Percentiles rank a stretch among this genome's conserved stretches.
phyloP scores from a whole-genome alignment of 352 stramenopile genomes.

The Phytophthora hybrid region DNA sequence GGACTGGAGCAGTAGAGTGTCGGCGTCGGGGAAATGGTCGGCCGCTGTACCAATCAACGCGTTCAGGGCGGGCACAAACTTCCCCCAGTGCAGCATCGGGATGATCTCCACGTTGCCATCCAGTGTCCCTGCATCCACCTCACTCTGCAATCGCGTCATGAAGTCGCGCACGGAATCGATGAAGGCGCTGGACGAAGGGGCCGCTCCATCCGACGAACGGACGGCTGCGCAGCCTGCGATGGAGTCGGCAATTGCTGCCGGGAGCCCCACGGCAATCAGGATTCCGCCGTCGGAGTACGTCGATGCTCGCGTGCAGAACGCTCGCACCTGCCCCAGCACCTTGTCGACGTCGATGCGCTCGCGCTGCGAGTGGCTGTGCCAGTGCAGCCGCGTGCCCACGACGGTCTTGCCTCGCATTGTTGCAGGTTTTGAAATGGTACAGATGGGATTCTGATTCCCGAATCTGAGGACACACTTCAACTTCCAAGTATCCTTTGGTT shows the following conservation, averaged over 20 bases:
- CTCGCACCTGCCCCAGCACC: constrained; percentile 52
- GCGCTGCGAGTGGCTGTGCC: constrained; percentile 66
- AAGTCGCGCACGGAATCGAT: constrained; percentile 52
- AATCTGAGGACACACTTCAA: constrained; percentile 17
- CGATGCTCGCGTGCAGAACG: constrained; percentile 59
- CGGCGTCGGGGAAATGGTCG: constrained; percentile 55
- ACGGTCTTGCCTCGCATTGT: constrained; percentile 45
- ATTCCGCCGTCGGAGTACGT: constrained; percentile 60
- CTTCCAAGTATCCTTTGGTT: not conserved
- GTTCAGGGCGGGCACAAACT: constrained; percentile 96
- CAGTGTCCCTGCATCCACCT: constrained; percentile 25
- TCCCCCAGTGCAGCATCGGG: constrained; percentile 94
- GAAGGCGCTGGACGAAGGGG: constrained; percentile 40
- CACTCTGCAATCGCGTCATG: constrained; percentile 42
- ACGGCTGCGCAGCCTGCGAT: constrained; percentile 12
- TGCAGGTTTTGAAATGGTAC: not conserved
- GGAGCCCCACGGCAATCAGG: constrained; percentile 63
- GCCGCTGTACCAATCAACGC: constrained; percentile 86
- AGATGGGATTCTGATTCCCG: not conserved
- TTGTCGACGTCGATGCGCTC: constrained; percentile 54
- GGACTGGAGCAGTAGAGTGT: constrained; percentile 90
- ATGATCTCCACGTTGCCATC: constrained; percentile 70
- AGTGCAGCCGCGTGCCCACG: constrained; percentile 74
- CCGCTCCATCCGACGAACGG: constrained; percentile 11
- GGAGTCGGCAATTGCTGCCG: constrained; percentile 19